phyloP scores from a whole-genome alignment of 2,329 filamentous ascomycete genomes.

The Apiospora sp. region DNA sequence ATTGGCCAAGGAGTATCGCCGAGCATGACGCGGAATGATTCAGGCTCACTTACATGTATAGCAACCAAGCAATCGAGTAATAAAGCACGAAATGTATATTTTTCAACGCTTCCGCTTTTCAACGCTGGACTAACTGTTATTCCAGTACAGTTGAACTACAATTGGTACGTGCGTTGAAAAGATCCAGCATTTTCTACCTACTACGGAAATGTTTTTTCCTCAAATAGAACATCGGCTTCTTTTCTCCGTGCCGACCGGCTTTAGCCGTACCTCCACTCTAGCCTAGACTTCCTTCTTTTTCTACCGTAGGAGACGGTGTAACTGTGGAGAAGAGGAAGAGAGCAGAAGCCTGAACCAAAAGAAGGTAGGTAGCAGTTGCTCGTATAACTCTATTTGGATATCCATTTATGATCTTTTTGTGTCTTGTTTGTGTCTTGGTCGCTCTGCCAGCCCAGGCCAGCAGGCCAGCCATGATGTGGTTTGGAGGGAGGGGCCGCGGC shows the following conservation, averaged over 20 bases:
- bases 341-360: neutral
- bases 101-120: neutral
- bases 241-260: slow-evolving; percentile 12
- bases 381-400: neutral
- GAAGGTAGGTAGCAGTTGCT: slow-evolving; percentile 9
- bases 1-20: neutral
- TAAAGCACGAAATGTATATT: neutral
- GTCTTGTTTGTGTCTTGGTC: neutral
- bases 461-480: neutral
- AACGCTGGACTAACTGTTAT: too few species aligned
- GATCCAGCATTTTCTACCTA: too few species aligned
- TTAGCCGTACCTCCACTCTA: neutral
- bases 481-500: neutral
- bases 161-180: too few species aligned
- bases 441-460: neutral
- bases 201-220: slow-evolving; percentile 2
- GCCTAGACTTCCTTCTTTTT: neutral
- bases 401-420: neutral
- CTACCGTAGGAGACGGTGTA: neutral
- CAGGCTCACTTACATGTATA: neutral
- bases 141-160: too few species aligned
- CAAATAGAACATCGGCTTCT: neutral
- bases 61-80: neutral
- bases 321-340: neutral
- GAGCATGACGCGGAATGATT: neutral